phyloP scores from a whole-genome alignment of 2,329 filamentous ascomycete species.

The Zopfia rhizophila region DNA sequence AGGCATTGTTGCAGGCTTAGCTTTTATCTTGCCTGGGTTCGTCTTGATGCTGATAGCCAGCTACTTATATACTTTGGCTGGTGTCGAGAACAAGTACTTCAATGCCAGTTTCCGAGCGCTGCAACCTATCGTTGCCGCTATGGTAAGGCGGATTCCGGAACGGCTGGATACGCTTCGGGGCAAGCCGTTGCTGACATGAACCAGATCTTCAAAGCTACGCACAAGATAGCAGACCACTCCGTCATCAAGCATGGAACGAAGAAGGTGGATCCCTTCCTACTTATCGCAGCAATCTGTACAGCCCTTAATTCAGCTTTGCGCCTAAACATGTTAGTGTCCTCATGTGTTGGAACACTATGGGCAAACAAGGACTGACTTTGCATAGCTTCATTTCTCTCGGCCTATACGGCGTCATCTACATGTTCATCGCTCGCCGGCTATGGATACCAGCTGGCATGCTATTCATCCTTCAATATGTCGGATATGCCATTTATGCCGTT shows the following conservation, averaged over 20 bases:
- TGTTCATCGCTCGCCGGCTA: slow-evolving; percentile 31
- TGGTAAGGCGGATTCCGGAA: slow-evolving; percentile 29
- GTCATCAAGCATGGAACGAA: slow-evolving; percentile 33
- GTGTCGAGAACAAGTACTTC: slow-evolving; percentile 44
- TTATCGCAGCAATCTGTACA: slow-evolving; percentile 37
- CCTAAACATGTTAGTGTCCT: slow-evolving; percentile 37
- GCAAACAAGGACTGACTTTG: slow-evolving; percentile 19
- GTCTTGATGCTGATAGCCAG: slow-evolving; percentile 42
- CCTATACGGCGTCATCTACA: slow-evolving; percentile 37
- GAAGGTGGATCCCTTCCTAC: slow-evolving; percentile 38
- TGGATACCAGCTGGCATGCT: slow-evolving; percentile 30
- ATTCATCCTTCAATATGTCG: slow-evolving; percentile 42
- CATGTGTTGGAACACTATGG: slow-evolving; percentile 4
- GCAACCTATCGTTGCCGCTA: slow-evolving; percentile 44
- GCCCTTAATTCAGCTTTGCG: slow-evolving; percentile 37
- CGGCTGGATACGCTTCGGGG: neutral
- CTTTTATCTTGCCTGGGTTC: slow-evolving; percentile 44
- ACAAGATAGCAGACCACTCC: slow-evolving; percentile 42
- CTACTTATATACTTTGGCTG: slow-evolving; percentile 42
- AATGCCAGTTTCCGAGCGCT: slow-evolving; percentile 44
- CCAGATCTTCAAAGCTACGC: slow-evolving; percentile 38
- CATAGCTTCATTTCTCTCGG: slow-evolving; percentile 32
- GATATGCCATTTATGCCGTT: slow-evolving; percentile 42
- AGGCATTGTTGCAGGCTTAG: slow-evolving; percentile 43
- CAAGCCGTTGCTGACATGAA: slow-evolving; percentile 8